A percentile compares a stretch with the other conserved stretches of the same genome.
phyloP scores from a whole-genome alignment of 2,329 filamentous ascomycete genomes.

The Exophiala bonariae region DNA sequence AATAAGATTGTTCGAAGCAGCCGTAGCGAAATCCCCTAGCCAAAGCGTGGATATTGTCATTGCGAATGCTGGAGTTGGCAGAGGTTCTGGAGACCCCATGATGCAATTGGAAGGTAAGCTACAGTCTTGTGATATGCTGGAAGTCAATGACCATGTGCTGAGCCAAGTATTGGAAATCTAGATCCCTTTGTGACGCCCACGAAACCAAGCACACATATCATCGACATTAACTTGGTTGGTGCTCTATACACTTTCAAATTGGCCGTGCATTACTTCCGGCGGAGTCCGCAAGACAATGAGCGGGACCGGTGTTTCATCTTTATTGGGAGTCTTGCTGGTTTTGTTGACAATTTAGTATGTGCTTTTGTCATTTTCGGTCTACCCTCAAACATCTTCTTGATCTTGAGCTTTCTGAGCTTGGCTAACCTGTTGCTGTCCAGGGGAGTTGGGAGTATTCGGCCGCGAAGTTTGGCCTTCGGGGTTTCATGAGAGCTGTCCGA shows the following conservation, averaged over 20 bases:
- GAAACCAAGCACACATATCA: slow-evolving; percentile 17
- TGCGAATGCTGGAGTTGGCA: slow-evolving; percentile 48
- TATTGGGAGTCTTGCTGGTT: slow-evolving; percentile 11
- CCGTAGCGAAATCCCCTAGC: slow-evolving; percentile 37
- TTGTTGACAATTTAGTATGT: slow-evolving; percentile 10
- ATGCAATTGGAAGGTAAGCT: slow-evolving; percentile 41
- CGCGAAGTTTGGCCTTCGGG: slow-evolving; percentile 10
- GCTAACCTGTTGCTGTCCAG: slow-evolving; percentile 2
- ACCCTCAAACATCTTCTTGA: too few relatives aligned
- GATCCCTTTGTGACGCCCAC: slow-evolving; percentile 40
- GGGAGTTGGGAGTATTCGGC: slow-evolving; percentile 13
- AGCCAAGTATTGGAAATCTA: slow-evolving; percentile 44
- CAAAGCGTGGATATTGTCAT: slow-evolving; percentile 48
- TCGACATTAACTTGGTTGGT: slow-evolving; percentile 24
- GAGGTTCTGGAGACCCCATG: slow-evolving; percentile 37
- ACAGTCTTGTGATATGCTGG: background rate
- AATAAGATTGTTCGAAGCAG: slow-evolving; percentile 42
- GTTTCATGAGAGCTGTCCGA: slow-evolving; percentile 13
- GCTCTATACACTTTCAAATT: slow-evolving; percentile 49
- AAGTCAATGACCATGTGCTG: slow-evolving; percentile 19
- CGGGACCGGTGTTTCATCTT: slow-evolving; percentile 19
- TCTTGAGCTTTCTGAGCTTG: too few relatives aligned
- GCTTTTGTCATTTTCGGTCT: too few relatives aligned
- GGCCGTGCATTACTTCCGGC: slow-evolving; percentile 48
- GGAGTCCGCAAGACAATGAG: background rate